Percentiles rank a stretch among this genome's conserved stretches.
phyloP scores from a whole-genome alignment of 805 yeast genomes.

The Saccharomyces mikatae region DNA sequence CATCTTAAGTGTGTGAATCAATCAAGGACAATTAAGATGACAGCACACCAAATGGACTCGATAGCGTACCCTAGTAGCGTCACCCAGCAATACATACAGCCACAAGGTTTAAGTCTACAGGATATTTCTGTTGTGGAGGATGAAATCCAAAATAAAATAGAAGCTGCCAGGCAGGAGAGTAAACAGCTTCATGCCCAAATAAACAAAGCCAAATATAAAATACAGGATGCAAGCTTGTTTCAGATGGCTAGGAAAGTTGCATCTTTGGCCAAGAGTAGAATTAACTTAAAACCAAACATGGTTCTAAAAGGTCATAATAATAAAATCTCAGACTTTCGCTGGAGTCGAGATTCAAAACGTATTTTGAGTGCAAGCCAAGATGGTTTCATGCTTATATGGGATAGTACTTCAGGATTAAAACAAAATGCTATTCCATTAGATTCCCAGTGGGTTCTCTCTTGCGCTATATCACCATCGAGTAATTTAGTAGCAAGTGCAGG shows the following conservation, averaged over 20 bases:
- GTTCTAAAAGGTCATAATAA: conserved; percentile 52
- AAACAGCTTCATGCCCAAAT: conserved; percentile 42
- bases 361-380: conserved; percentile 77
- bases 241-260: conserved; percentile 31
- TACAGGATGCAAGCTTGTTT: conserved; percentile 40
- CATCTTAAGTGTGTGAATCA: background rate
- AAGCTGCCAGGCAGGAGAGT: conserved; percentile 39
- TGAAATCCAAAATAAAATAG: conserved; percentile 24
- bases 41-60: background rate
- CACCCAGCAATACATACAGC: background rate
- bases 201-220: conserved; percentile 35
- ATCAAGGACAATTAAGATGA: background rate
- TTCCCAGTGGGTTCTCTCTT: conserved; percentile 70
- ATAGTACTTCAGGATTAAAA: conserved; percentile 62
- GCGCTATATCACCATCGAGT: conserved; percentile 65
- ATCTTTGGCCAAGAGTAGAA: conserved; percentile 12
- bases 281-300: conserved; percentile 33
- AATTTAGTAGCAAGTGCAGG: conserved; percentile 73
- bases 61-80: background rate
- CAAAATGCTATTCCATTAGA: conserved; percentile 62
- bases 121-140: conserved; percentile 13
- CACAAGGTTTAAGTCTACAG: conserved; percentile 3
- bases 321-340: conserved; percentile 59
- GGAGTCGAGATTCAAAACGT: conserved; percentile 57
- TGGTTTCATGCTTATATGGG: conserved; percentile 81